A percentile compares a stretch with the other conserved stretches of the same genome.
These are phyloP conservation scores for Tricholoma hemisulphureum DNA, from an alignment of 768 basidiomycete species.

Conservation along the genomic window DNA sequence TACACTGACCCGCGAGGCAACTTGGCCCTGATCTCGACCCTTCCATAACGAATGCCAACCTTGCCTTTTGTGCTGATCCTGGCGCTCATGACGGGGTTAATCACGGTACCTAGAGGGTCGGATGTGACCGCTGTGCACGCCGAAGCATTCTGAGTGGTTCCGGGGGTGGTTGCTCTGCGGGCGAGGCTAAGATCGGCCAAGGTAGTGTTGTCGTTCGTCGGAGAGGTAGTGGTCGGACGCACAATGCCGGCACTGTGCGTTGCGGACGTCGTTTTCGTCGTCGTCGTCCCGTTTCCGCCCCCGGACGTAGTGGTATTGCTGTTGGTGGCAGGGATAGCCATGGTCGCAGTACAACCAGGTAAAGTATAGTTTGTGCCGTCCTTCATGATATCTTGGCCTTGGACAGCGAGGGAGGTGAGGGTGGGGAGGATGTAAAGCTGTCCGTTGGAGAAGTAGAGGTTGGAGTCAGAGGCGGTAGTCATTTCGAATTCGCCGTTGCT, in stretches of 20 bases:
- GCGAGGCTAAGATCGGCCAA: background rate
- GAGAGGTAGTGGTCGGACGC: background rate
- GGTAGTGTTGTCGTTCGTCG: background rate
- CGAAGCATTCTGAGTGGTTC: constrained; percentile 20
- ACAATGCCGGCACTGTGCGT: background rate
- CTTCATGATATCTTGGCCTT: constrained; percentile 39
- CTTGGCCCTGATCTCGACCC: constrained; percentile 62
- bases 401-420: constrained; percentile 62
- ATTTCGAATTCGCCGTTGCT: constrained; percentile 80
- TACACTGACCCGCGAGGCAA: constrained; percentile 47
- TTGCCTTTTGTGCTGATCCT: constrained; percentile 69
- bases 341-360: constrained; percentile 54
- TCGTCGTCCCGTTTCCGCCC: background rate
- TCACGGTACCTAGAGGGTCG: constrained; percentile 38
- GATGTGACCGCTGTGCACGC: constrained; percentile 39
- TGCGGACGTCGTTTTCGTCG: background rate
- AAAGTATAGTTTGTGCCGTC: constrained; percentile 67
- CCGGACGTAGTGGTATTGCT: background rate
- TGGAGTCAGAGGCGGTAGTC: constrained; percentile 59
- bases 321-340: constrained; percentile 3
- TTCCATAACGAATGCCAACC: constrained; percentile 55
- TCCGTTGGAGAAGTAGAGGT: constrained; percentile 64
- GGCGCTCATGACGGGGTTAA: constrained; percentile 78
- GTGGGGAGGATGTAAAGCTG: constrained; percentile 82
- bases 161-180: background rate